These are phyloP conservation scores for Oligophagozyma castellii DNA, from an alignment of 1,139 yeast genomes.

Conservation along the genomic window DNA sequence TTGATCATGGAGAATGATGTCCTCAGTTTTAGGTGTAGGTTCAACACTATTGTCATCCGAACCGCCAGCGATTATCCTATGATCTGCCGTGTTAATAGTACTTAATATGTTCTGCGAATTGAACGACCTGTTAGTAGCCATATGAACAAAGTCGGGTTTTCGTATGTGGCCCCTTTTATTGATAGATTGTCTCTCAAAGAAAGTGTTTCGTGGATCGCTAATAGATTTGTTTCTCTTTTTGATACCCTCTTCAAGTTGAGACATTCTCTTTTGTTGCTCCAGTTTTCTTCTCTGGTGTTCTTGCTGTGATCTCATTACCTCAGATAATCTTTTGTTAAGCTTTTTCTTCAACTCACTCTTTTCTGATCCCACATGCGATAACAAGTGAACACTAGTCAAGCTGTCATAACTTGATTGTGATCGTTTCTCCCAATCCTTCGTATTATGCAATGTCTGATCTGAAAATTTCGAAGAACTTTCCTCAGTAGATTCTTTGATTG, in stretches of 20 bases:
- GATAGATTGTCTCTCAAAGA: not conserved
- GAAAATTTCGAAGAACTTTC: slow-evolving; percentile 1
- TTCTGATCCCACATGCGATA: slow-evolving; percentile 14
- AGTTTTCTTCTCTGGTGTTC: slow-evolving; percentile 17
- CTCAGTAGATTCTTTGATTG: not conserved
- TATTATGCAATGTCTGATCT: slow-evolving; percentile 1
- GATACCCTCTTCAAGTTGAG: slow-evolving; percentile 17
- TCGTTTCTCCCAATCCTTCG: too few relatives aligned
- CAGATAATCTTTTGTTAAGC: slow-evolving; percentile 20
- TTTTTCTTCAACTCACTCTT: slow-evolving; percentile 20
- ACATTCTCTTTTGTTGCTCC: slow-evolving; percentile 17
- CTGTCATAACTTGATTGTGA: too few relatives aligned
- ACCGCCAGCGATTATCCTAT: slow-evolving; percentile 17
- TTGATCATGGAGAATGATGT: slow-evolving; percentile 6
- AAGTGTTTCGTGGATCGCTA: slow-evolving; percentile 8
- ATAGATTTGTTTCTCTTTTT: slow-evolving; percentile 13
- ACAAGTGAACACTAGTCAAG: slow-evolving; percentile 19
- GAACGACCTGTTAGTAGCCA: too few relatives aligned
- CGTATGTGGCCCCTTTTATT: slow-evolving; percentile 2
- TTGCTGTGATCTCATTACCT: slow-evolving; percentile 22
- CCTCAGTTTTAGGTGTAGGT: slow-evolving; percentile 1
- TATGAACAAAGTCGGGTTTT: slow-evolving; percentile 2
- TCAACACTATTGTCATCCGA: not conserved
- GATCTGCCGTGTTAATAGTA: slow-evolving; percentile 19
- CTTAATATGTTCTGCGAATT: slow-evolving; percentile 3